Conservation (phyloP, 192 early-diverging fungal genomes). For the Rhizophagus clarus region DNA sequence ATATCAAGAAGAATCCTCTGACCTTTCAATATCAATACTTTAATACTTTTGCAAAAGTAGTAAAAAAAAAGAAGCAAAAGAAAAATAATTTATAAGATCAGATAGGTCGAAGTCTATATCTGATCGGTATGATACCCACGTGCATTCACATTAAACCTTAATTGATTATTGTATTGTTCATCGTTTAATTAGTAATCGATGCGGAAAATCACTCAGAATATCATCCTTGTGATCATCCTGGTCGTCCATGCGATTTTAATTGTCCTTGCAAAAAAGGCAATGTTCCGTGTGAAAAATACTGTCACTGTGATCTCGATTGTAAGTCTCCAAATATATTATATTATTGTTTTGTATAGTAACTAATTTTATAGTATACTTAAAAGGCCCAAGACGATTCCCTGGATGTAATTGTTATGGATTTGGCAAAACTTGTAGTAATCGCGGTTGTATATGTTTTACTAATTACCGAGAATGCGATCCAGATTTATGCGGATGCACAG, state of each 20-base stretch:
- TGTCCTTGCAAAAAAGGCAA: constrained; percentile 28
- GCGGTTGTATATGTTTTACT: constrained; percentile 22
- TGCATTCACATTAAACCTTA: no score
- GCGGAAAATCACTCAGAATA: constrained; percentile 27
- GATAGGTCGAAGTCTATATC: no score
- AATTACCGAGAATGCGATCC: constrained; percentile 32
- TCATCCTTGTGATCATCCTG: constrained; percentile 33
- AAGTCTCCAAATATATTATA: not conserved
- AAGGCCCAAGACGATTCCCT: constrained; percentile 28
- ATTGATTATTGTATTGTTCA: no score
- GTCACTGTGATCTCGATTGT: constrained; percentile 30
- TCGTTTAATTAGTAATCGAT: constrained; percentile 13
- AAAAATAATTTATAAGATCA: no score
- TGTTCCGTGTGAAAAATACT: constrained; percentile 30
- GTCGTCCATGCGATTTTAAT: constrained; percentile 1
- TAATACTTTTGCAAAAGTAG: not conserved
- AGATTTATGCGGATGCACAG: constrained; percentile 27
- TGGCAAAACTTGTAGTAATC: not conserved
- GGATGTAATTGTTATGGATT: constrained; percentile 24
- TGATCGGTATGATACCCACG: no score
- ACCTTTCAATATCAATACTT: no score
- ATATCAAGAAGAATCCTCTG: no score
- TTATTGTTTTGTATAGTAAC: not conserved
- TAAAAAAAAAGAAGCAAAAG: no score
- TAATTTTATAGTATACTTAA: not conserved